Conservation (phyloP, 2,329 filamentous ascomycete genomes). For the Rutstroemia sp. region DNA sequence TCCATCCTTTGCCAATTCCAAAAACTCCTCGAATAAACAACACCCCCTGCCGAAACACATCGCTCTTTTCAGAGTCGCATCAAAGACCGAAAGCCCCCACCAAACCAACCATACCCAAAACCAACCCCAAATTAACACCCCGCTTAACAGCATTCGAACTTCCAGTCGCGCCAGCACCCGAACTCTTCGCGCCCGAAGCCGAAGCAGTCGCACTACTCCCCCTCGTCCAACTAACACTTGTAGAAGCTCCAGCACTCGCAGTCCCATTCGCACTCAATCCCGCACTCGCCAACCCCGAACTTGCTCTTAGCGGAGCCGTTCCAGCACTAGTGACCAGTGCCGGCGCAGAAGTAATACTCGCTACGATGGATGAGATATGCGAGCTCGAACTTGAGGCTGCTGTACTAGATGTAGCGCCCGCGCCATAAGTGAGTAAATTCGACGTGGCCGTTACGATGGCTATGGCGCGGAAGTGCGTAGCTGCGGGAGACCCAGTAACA, state of each 20-base stretch:
- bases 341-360: not conserved
- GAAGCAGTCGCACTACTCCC: not conserved
- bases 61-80: not conserved
- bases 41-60: too few relatives aligned
- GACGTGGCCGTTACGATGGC: conserved; percentile 6
- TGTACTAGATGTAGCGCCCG: not conserved
- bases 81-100: not conserved
- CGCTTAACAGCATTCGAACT: not conserved
- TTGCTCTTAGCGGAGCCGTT: not conserved
- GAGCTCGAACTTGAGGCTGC: not conserved
- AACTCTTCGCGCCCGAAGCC: not conserved
- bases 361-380: not conserved
- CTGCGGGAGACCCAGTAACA: conserved; percentile 8
- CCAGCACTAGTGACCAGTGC: not conserved
- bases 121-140: not conserved
- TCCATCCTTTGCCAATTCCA: too few relatives aligned
- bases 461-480: conserved; percentile 11
- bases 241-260: not conserved
- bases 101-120: not conserved
- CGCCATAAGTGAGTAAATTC: conserved; percentile 11
- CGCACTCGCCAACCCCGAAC: not conserved
- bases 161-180: not conserved
- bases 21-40: too few relatives aligned
- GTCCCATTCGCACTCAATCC: not conserved
- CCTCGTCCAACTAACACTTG: not conserved